Evolutionary conservation across 257 asterid species (phyloP), one percentile per base, ranked within the genome.

Genomic region (Anisodus acutangulus): DNA sequence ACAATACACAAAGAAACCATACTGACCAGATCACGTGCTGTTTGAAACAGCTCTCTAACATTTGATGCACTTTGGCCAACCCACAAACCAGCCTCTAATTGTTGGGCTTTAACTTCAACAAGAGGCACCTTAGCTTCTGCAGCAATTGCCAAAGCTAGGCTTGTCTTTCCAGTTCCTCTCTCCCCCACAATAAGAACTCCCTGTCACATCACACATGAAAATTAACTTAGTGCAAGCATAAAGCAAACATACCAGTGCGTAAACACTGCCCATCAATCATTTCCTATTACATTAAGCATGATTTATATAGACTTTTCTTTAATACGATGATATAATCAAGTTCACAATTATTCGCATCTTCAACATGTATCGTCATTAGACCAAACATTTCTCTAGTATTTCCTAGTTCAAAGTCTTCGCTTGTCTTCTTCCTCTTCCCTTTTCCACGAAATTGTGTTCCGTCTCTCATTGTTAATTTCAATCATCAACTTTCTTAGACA

Each of bases 171-270:
- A 22, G 99, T 94, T 88, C 98, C 99, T 88, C 97, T 92, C 92
- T 96, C 99, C 79, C 99, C 99, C 86, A 96, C 98, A 60, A 96
- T 93, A 82, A 96, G 99, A 87, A 96, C 99, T 70, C 98, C 99
- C 99, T 94, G 89, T 70, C 80, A 89, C 59, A 82, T 80, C 81
- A 85, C 45, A 76, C 74, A 80, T 58, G 85, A 83, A 71, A 85
- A 11, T 57, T 43, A 74, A 79, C 35, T 59, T 69, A 81, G 67
- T 49, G 57, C 80, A 35, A 66, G 81, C 64, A 53, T 53, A 26
- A 74, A 76, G 63, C 66, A 41, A 31, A 31, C 35, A 31, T 31
- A 31, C 2, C 1, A 31, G 35, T 31, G 35, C 35, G 35, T 31
- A 31, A 31, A 31, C 35, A 31, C 35, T 31, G 35, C 35, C 35